Conservation (phyloP, 352 stramenopile species). For the Globisporangium orthogonon region DNA sequence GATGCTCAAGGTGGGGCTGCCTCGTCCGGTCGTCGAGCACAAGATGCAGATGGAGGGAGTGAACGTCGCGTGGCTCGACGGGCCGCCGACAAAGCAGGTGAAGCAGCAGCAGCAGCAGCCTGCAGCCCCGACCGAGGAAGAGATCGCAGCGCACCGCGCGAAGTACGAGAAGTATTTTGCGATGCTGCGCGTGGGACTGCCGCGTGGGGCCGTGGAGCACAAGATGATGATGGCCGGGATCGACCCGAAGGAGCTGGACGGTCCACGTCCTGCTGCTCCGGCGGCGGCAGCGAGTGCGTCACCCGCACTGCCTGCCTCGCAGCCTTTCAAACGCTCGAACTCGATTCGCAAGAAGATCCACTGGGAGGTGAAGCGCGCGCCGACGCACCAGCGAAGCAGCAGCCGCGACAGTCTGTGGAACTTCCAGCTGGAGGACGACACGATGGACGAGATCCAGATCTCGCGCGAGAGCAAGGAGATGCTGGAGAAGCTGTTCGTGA, state of each 20-base stretch:
- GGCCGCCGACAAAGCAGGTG: conserved; percentile 33
- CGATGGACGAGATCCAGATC: conserved; percentile 39
- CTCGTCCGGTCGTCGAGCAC: conserved; percentile 60
- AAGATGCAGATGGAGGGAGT: conserved; percentile 83
- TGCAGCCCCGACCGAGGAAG: conserved; percentile 31
- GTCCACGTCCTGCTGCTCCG: conserved; percentile 28
- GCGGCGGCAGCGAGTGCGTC: neutral
- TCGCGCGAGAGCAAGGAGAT: conserved; percentile 65
- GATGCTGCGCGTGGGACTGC: conserved; percentile 75
- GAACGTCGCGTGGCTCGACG: conserved; percentile 55
- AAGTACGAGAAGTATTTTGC: conserved; percentile 85
- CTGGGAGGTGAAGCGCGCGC: conserved; percentile 57
- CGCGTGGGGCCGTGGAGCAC: conserved; percentile 74
- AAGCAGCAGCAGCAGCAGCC: conserved; percentile 15
- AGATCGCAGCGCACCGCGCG: conserved; percentile 45
- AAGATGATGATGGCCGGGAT: conserved; percentile 77
- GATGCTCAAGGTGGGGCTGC: conserved; percentile 78
- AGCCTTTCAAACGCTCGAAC: conserved; percentile 48
- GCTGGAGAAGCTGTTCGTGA: conserved; percentile 79
- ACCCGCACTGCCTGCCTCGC: conserved; percentile 6
- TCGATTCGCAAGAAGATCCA: conserved; percentile 86
- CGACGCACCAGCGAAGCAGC: conserved; percentile 9
- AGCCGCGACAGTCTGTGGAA: conserved; percentile 69
- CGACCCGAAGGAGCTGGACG: conserved; percentile 62
- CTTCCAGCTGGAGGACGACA: conserved; percentile 31